Percentiles rank a stretch among this genome's conserved stretches.
phyloP scores from a whole-genome alignment of 192 early-diverging fungal genomes.

The Coemansia sp. region DNA sequence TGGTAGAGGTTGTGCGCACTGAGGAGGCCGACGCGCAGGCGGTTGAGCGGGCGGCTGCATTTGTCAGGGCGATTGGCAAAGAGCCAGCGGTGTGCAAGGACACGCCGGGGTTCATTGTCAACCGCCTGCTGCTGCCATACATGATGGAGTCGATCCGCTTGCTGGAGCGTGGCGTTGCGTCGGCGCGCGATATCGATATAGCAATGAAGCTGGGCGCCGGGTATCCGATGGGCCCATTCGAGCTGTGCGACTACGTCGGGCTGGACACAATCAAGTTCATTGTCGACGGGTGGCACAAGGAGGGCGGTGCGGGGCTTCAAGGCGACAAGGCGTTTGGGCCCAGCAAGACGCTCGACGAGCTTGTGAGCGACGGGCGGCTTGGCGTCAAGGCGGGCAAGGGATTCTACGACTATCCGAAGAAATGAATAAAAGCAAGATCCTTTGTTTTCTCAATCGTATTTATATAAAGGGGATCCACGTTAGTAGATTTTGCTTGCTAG shows the following conservation, averaged over 20 bases:
- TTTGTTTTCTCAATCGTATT: not conserved
- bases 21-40: slow-evolving; percentile 61
- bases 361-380: slow-evolving; percentile 72
- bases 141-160: slow-evolving; percentile 95
- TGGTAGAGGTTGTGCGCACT: slow-evolving; percentile 91
- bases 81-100: slow-evolving; percentile 93
- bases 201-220: slow-evolving; percentile 98
- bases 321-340: slow-evolving; percentile 73
- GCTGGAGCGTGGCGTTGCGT: slow-evolving; percentile 87
- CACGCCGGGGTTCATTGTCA: slow-evolving; percentile 97
- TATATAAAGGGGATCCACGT: not conserved
- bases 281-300: slow-evolving; percentile 89
- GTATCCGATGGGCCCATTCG: slow-evolving; percentile 90
- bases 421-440: not conserved
- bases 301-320: slow-evolving; percentile 78
- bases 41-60: slow-evolving; percentile 66
- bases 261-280: slow-evolving; percentile 97
- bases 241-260: slow-evolving; percentile 69
- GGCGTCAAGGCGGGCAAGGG: slow-evolving; percentile 89
- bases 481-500: not conserved
- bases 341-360: slow-evolving; percentile 69
- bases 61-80: slow-evolving; percentile 81
- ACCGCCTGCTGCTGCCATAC: slow-evolving; percentile 94
- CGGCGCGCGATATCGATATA: slow-evolving; percentile 83
- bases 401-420: slow-evolving; percentile 76